phyloP scores from a whole-genome alignment of 1,139 yeast genomes.

The Kazachstania sp. region DNA sequence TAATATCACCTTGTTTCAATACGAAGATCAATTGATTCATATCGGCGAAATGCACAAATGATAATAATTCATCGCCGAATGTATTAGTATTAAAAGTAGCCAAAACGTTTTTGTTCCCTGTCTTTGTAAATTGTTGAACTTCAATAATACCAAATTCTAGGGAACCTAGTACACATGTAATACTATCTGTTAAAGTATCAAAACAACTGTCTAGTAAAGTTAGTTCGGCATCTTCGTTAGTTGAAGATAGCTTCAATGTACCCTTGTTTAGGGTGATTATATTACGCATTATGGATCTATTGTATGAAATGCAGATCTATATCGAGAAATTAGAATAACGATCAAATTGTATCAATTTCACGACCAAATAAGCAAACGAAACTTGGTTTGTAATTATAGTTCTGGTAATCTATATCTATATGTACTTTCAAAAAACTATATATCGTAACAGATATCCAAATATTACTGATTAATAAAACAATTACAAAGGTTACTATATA shows the following conservation, averaged over 20 bases:
- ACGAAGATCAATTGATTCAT: slow-evolving; percentile 52
- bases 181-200: slow-evolving; percentile 66
- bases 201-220: slow-evolving; percentile 44
- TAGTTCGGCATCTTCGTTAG: slow-evolving; percentile 38
- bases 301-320: too few relatives aligned
- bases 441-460: too few relatives aligned
- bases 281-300: slow-evolving; percentile 41
- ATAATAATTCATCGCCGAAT: slow-evolving; percentile 34
- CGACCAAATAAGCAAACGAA: too few relatives aligned
- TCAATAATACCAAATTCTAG: slow-evolving; percentile 50
- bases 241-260: slow-evolving; percentile 38
- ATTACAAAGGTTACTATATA: neutral
- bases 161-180: slow-evolving; percentile 60
- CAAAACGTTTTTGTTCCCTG: slow-evolving; percentile 45
- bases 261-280: slow-evolving; percentile 52
- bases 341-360: too few relatives aligned
- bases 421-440: too few relatives aligned
- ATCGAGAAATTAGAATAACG: too few relatives aligned
- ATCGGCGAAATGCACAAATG: slow-evolving; percentile 61
- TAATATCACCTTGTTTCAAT: slow-evolving; percentile 60
- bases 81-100: slow-evolving; percentile 47
- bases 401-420: too few relatives aligned
- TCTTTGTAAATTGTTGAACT: slow-evolving; percentile 52
- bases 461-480: neutral
- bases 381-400: too few relatives aligned